phyloP scores from a whole-genome alignment of 345 rosid species.

The Brassica napus region Da-Ae NC_063446.1:3658501-3659000 shows the following conservation, averaged over 20 bases:
- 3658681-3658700: slow-evolving; percentile 44
- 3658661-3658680: neutral
- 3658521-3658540: no score
- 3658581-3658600: no score
- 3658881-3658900: slow-evolving; percentile 55
- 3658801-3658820: slow-evolving; percentile 48
- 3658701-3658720: slow-evolving; percentile 43
- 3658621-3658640: slow-evolving; percentile 45
- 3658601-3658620: slow-evolving; percentile 32
- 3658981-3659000: slow-evolving; percentile 71
- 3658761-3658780: slow-evolving; percentile 48
- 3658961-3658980: slow-evolving; percentile 68
- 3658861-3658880: slow-evolving; percentile 41
- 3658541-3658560: no score
- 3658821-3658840: slow-evolving; percentile 82
- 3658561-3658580: no score
- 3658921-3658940: slow-evolving; percentile 70
- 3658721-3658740: slow-evolving; percentile 72
- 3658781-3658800: slow-evolving; percentile 46
- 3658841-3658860: slow-evolving; percentile 50
- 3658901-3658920: slow-evolving; percentile 54
- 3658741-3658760: slow-evolving; percentile 56
- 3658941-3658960: slow-evolving; percentile 66
- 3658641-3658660: slow-evolving; percentile 31
- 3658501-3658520: no score